Percentiles rank a stretch among this genome's conserved stretches.
These are phyloP conservation scores for Microsporum ferrugineum DNA, from an alignment of 2,329 filamentous ascomycete species.

Conservation along the genomic window DNA sequence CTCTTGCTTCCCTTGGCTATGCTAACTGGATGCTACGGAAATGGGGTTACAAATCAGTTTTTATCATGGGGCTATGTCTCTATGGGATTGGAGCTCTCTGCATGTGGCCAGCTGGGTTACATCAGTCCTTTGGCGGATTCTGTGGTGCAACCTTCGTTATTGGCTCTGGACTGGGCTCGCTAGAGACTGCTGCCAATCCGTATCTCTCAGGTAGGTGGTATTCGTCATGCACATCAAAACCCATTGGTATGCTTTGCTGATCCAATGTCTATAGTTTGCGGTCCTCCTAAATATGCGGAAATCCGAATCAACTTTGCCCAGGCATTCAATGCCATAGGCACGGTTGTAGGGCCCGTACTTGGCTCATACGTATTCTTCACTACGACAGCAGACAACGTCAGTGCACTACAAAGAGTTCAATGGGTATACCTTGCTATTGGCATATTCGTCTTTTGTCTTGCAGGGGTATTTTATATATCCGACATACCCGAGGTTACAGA, in stretches of 20 bases:
- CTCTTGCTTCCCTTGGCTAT: conserved; percentile 43
- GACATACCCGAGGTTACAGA: conserved; percentile 62
- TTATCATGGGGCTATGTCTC: conserved; percentile 60
- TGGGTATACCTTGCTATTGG: conserved; percentile 75
- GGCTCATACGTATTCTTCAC: conserved; percentile 65
- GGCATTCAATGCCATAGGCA: conserved; percentile 65
- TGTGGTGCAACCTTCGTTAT: conserved; percentile 61
- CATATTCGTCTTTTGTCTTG: conserved; percentile 57
- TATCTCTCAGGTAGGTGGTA: conserved; percentile 48
- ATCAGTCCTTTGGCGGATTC: conserved; percentile 63
- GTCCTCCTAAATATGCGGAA: conserved; percentile 62
- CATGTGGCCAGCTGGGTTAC: conserved; percentile 71
- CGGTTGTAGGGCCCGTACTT: conserved; percentile 60
- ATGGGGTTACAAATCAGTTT: conserved; percentile 69
- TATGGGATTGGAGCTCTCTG: conserved; percentile 66
- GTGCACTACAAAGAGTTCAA: conserved; percentile 56
- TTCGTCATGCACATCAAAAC: background rate
- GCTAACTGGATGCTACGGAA: conserved; percentile 53
- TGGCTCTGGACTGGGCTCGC: conserved; percentile 58
- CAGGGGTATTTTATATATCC: conserved; percentile 54
- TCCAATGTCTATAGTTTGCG: conserved; percentile 44
- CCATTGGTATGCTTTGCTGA: background rate
- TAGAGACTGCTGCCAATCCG: conserved; percentile 68
- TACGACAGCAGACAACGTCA: conserved; percentile 45
- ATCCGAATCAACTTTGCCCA: conserved; percentile 68